A percentile compares a stretch with the other conserved stretches of the same genome.
phyloP scores from a whole-genome alignment of 148 eudicot species.

The Rhododendron ovatum region DNA sequence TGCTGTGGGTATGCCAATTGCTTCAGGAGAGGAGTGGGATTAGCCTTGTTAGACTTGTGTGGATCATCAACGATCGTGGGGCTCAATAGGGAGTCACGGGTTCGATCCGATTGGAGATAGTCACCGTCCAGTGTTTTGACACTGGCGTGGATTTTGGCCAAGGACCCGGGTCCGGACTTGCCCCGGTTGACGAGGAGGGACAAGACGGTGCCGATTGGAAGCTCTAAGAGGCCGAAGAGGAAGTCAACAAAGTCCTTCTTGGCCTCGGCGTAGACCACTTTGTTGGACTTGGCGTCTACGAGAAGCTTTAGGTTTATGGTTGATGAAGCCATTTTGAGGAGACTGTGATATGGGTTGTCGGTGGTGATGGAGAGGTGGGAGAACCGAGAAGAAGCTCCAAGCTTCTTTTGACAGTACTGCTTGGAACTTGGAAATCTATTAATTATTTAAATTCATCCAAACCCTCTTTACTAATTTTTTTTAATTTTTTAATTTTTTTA shows the following conservation, averaged over 20 bases:
- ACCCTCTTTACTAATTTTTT: no score
- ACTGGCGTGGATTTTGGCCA: not conserved
- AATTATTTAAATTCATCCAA: no score
- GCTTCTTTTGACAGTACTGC: no score
- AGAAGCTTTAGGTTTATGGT: constrained; percentile 22
- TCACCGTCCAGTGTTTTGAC: not conserved
- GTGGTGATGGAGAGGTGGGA: not conserved
- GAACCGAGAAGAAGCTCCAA: no score
- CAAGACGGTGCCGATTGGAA: constrained; percentile 17
- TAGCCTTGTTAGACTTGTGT: no score
- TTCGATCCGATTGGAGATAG: not conserved
- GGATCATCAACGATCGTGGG: not conserved
- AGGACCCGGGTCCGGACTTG: not conserved
- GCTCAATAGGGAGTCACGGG: not conserved
- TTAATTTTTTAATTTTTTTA: no score
- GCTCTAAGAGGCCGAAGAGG: constrained; percentile 18
- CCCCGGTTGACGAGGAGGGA: not conserved
- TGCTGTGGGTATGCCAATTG: not conserved
- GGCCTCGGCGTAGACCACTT: constrained; percentile 27
- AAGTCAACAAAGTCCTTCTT: constrained; percentile 30
- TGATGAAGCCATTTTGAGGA: not conserved
- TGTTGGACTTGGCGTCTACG: constrained; percentile 9
- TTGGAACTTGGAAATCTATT: no score
- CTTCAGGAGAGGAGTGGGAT: not conserved
- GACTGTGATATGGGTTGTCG: not conserved